These are phyloP conservation scores for Magnusiomyces magnusii DNA, from an alignment of 1,139 yeast genomes.

Conservation along the genomic window DNA sequence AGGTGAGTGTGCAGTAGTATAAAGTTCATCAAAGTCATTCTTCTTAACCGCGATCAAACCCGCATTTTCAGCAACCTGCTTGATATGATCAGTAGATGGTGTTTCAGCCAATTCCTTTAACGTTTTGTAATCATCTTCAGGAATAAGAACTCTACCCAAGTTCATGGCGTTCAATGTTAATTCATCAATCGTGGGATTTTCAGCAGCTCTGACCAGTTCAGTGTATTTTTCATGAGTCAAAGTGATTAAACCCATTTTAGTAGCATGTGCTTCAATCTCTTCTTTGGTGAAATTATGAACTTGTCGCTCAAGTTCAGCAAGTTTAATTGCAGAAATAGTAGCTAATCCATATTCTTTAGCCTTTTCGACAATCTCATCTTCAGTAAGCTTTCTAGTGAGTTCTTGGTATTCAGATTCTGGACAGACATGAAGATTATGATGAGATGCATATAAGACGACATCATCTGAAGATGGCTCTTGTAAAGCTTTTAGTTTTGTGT, in stretches of 20 bases:
- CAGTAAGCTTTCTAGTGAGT: slow-evolving; percentile 17
- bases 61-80: slow-evolving; percentile 29
- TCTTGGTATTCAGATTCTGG: slow-evolving; percentile 24
- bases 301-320: slow-evolving; percentile 22
- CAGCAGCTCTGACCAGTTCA: slow-evolving; percentile 12
- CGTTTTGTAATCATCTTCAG: slow-evolving; percentile 12
- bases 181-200: slow-evolving; percentile 14
- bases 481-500: slow-evolving; percentile 9
- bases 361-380: slow-evolving; percentile 15
- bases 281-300: slow-evolving; percentile 32
- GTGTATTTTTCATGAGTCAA: slow-evolving; percentile 21
- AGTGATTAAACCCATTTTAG: slow-evolving; percentile 29
- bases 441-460: slow-evolving; percentile 8
- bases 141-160: slow-evolving; percentile 6
- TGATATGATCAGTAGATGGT: slow-evolving; percentile 16
- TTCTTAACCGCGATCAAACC: slow-evolving; percentile 23
- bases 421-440: slow-evolving; percentile 11
- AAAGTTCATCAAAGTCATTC: slow-evolving; percentile 23
- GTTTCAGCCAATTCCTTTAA: slow-evolving; percentile 13
- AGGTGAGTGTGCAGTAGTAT: slow-evolving; percentile 11
- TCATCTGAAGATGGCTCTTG: slow-evolving; percentile 10
- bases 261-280: slow-evolving; percentile 21
- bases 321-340: slow-evolving; percentile 23
- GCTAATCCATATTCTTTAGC: slow-evolving; percentile 22
- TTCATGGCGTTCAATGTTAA: slow-evolving; percentile 11